Evolutionary conservation across 495 filamentous ascomycete species (phyloP), one percentile per base, ranked within the genome.

Genomic region (Saxispiralis lemnorum): DNA sequence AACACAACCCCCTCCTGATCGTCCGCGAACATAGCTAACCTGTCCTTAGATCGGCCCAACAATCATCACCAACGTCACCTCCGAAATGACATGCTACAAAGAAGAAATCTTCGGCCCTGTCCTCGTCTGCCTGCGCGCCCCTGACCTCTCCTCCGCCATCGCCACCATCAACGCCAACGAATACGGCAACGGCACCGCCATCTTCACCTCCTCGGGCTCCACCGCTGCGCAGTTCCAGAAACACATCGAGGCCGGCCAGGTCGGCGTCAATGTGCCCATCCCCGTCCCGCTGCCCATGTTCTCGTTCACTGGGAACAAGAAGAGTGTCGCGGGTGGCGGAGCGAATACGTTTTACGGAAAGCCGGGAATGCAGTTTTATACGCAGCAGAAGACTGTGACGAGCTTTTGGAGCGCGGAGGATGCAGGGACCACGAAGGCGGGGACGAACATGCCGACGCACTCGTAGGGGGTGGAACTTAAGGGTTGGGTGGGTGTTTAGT

Each of bases 71-170:
- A 81, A 92, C 62, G 88, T 99, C 21, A 93, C 80, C 41, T 74
- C 82, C 0, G 66, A 81, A 41, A 96, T 96, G 92, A 71, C 67
- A 51, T 99, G 89, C 72, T 99, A 99, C 71, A 76, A 63, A 42
- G 81, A 95, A 59, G 89, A 99, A 60, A 94, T 99, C 62, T 99
- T 99, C 58, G 89, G 89, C 3, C 89, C 89, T 1, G 89, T 99
- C 21, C 70, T 93, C 31, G 80, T 93, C 31, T 86, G 81, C 64
- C 60, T 89, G 12, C 82, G 86, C 53, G 78, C 80, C 12, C 76
- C 79, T 38, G 88, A 81, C 1, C 69, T 95, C 9, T 84, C 94
- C 50, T 84, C 86, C 31, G 76, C 75, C 46, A 74, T 78, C 46
- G 61, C 66, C 31, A 58, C 74, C 14, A 78, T 79, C 60, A 81